Evolutionary conservation across 2,329 filamentous ascomycete species (phyloP), one percentile per base, ranked within the genome.

Genomic region (Colletotrichum incanum): DNA sequence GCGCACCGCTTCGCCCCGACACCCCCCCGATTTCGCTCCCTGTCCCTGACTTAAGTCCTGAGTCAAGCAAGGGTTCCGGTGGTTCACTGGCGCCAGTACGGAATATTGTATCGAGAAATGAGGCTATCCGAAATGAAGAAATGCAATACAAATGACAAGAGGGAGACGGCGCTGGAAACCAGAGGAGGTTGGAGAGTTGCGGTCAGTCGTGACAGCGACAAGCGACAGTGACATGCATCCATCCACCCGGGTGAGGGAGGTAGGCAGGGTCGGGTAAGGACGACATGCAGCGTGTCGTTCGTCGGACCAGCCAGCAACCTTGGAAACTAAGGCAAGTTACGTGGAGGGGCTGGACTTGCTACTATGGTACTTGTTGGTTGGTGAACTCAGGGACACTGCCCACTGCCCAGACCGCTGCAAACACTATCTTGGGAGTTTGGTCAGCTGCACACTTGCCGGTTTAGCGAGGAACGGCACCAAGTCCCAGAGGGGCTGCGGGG

Each of bases 31-130:
- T 54, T 60, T 69, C 54, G 65, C 69, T 59, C 59, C 69, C 59
- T 72, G 54, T 64, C 65, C 69, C 54, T 70, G 65, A 37, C 54
- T 54, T 55, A 45, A 23, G 54, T 54, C 55, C 47, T 65, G 70
- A 72, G 65, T 70, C 70, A 72, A 60, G 65, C 65, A 72, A 60
- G 65, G 70, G 34, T 65, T 49, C 23, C 70, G 31, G 60, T 60
- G 47, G 31, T 60, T 60, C 47, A 47, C 45, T 67, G 54, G 60
- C 65, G 66, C 55, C 55, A 49, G 59, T 63, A 47, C 28, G 28
- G 28, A 31, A 31, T 31, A 6, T 37, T 20, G 45, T 63, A 23
- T 58, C 65, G 47, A 72, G 43, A 60, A 65, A 65, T 18, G 23
- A 65, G 50, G 54, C 54, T 69, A 39, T 70, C 60, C 39, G 37